Evolutionary conservation across 805 yeast species (phyloP), one percentile per base, ranked within the genome.

Genomic region (Candida boidinii): DNA sequence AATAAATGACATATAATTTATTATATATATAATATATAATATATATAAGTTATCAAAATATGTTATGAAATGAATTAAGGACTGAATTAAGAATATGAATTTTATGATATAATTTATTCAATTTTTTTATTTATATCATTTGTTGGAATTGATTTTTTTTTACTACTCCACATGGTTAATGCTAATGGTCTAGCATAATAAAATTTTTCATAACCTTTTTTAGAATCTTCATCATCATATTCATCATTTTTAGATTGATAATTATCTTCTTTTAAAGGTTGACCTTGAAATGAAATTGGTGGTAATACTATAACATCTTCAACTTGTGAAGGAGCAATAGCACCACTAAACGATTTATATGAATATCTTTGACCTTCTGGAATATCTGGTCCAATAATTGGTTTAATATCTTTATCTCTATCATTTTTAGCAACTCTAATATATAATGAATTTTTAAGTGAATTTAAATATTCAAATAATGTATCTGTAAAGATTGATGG

Each of bases 401-500:
- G 32, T 28, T 42, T 41, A 2, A 39, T 34, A 17, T 44, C 20
- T 17, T 30, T 35, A 34, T 35, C 48, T 28, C 31, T 43, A 22
- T 39, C 45, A 17, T 37, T 39, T 35, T 39, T 42, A 17, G 43
- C 49, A 17, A 50, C 46, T 16, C 54, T 44, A 26, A 50, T 49
- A 14, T 41, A 37, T 5, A 49, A 29, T 8, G 45, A 45, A 22
- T 40, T 30, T 4, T 40, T 29, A 17, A 51, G 22, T 3, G 28
- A 30, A 21, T 54, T 53, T 28, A 54, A 31, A 28, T 54, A 54
- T 32, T 53, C 59, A 28, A 54, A 54, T 12, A 50, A 36, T 1
- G 58, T 44, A 35, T 54, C 59, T 3, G 59, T 54, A 27, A 54
- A 49, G 10, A 54, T 44, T 2, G 52, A 46, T 20, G 51, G 45